Evolutionary conservation across 148 eudicot genomes (phyloP), one percentile per base, ranked within the genome.

Genomic region (Agrostemma githago): DNA sequence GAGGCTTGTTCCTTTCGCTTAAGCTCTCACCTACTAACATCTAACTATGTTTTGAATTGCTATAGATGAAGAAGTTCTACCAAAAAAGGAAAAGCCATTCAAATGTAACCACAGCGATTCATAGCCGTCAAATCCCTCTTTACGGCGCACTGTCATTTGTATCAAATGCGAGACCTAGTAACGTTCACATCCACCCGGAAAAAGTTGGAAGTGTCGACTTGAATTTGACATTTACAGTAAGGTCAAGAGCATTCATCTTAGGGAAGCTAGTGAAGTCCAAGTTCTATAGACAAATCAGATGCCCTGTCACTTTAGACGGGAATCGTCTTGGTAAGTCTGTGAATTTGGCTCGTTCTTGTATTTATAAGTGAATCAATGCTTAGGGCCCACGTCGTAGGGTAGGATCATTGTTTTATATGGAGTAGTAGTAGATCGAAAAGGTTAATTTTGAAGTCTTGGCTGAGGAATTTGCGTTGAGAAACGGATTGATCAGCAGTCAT

Each of bases 211-310:
- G 72, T 2, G 88, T 92, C 21, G 89, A 84, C 5, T 73, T 92
- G 68, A 92, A 92, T 65, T 81, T 92, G 75, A 92, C 93, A 0
- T 87, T 92, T 66, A 84, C 81, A 16, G 75, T 92, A 64, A 82
- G 90, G 53, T 90, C 97, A 6, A 90, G 88, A 71, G 97, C 96
- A 16, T 86, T 83, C 83, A 82, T 92, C 5, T 65, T 92, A 69
- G 97, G 97, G 73, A 90, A 62, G 79, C 79, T 92, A 75, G 96
- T 92, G 20, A 88, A 83, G 77, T 86, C 96, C 38, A 87, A 84
- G 81, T 92, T 92, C 77, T 85, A 88, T 42, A 79, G 43, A 37
- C 73, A 67, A 8, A 65, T 92, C 70, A 69, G 80, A 42, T 92
- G 97, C 67, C 82, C 80, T 42, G 86, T 90, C 62, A 83, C 75